Conservation (phyloP, 331 rosid species). For the Spiraea crenata region DNA sequence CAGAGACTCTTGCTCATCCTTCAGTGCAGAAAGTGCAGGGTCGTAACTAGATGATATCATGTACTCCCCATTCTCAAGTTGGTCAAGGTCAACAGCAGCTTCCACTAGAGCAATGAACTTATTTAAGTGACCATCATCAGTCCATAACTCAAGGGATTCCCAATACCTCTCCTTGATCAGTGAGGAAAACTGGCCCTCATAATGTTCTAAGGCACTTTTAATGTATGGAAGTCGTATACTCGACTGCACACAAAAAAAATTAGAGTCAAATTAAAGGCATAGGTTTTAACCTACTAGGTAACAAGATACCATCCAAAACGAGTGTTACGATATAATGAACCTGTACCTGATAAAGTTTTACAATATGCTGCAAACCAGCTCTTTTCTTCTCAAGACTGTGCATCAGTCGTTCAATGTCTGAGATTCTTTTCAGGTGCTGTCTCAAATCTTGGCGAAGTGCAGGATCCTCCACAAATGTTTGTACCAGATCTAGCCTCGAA, state of each 20-base stretch:
- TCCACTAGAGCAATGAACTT: constrained; percentile 83
- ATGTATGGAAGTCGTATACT: constrained; percentile 81
- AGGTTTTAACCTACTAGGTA: constrained; percentile 1
- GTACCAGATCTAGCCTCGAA: constrained; percentile 81
- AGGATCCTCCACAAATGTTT: constrained; percentile 90
- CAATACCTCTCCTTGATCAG: constrained; percentile 63
- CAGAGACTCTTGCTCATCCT: constrained; percentile 63
- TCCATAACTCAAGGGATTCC: constrained; percentile 63
- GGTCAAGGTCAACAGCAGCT: constrained; percentile 88
- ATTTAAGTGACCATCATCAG: constrained; percentile 68
- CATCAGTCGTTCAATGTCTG: constrained; percentile 81
- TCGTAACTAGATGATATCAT: constrained; percentile 89
- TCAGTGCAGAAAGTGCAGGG: constrained; percentile 54
- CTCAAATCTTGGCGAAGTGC: constrained; percentile 78
- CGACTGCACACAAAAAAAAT: constrained; percentile 62
- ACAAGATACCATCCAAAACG: too few relatives aligned
- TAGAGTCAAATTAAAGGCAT: constrained; percentile 25
- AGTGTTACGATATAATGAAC: constrained; percentile 14
- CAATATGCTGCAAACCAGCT: constrained; percentile 88
- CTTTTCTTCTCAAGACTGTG: constrained; percentile 76
- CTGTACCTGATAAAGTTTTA: constrained; percentile 90
- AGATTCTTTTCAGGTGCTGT: constrained; percentile 86
- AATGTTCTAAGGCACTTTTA: constrained; percentile 57
- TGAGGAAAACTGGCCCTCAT: constrained; percentile 74
- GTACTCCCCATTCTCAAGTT: constrained; percentile 92